Percentiles rank a stretch among this genome's conserved stretches.
phyloP scores from a whole-genome alignment of 2,329 filamentous ascomycete genomes.

The Diplodia corticola region DNA sequence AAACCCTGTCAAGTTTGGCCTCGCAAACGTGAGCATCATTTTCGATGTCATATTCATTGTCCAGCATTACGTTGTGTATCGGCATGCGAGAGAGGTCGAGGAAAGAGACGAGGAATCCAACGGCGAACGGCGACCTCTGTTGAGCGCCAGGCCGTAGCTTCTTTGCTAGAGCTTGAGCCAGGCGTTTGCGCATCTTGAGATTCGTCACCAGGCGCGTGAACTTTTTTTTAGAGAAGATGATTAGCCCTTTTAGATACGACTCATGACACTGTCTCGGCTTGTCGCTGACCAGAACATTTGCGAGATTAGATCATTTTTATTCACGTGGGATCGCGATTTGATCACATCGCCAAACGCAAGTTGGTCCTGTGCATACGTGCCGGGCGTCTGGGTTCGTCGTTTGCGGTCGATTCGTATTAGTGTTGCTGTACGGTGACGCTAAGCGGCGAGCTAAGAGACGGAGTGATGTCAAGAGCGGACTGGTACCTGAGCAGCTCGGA shows the following conservation, averaged over 20 bases:
- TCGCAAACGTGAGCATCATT: conserved; percentile 80
- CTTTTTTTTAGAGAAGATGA: neutral
- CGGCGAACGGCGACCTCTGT: neutral
- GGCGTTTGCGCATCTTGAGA: neutral
- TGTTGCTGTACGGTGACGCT: neutral
- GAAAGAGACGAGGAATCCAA: conserved; percentile 31
- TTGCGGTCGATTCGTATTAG: neutral
- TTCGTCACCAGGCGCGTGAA: neutral
- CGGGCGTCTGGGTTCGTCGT: neutral
- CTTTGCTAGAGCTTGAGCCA: neutral
- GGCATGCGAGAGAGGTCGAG: conserved; percentile 30
- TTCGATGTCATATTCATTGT: conserved; percentile 85
- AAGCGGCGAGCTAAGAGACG: neutral
- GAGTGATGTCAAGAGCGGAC: neutral
- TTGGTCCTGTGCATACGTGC: neutral
- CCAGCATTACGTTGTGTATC: conserved; percentile 86
- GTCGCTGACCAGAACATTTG: neutral
- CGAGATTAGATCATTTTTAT: neutral
- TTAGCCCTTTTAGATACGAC: neutral
- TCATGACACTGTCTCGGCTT: neutral
- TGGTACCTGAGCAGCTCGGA: neutral
- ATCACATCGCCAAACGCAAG: neutral
- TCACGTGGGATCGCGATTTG: neutral
- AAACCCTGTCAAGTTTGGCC: conserved; percentile 85
- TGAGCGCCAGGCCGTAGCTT: neutral